Evolutionary conservation across 495 filamentous ascomycete species (phyloP), one percentile per base, ranked within the genome.

Genomic region (Penicillium pancosmium): DNA sequence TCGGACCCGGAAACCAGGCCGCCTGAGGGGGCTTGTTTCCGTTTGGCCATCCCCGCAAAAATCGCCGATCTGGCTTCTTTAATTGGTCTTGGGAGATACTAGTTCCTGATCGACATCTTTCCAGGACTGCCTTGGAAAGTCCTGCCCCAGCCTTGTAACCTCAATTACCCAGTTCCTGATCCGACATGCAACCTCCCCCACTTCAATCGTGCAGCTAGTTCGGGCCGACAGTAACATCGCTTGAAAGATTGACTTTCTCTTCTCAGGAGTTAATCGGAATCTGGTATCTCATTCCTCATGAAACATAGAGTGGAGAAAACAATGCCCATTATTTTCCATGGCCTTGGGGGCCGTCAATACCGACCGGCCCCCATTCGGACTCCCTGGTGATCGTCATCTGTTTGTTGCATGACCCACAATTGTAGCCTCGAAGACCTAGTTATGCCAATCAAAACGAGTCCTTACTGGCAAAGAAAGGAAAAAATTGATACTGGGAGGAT

Each of bases 91-190:
- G 21, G 21, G 9, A 19, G 11, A 12, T 27, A 13, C 15, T 27
- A 27, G 46, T 48, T 48, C 46, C 46, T 48, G 46, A 48, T 48
- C 46, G 46, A 31, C 46, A 8, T 27, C 21, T 27, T 11, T 27
- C 16, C 18, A 48, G 46, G 9, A 5, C 46, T 8, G 21, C 21
- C 23, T 48, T 48, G 46, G 46, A 25, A 48, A 48, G 46, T 48
- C 46, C 46, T 48, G 46, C 46, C 46, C 46, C 46, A 48, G 19
- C 21, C 46, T 48, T 48, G 46, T 48, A 48, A 48, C 46, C 46
- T 48, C 46, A 27, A 23, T 25, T 12, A 19, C 41, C n/a, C 46
- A 27, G 11, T 25, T 12, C 46, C 41, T 46, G 41, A 21, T 19
- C 16, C 16, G 41, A 16, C 41, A 46, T 48, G 46, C 46, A 48